These are phyloP conservation scores for Auriculariales sp. DNA, from an alignment of 768 basidiomycete genomes.

Conservation along the genomic window DNA sequence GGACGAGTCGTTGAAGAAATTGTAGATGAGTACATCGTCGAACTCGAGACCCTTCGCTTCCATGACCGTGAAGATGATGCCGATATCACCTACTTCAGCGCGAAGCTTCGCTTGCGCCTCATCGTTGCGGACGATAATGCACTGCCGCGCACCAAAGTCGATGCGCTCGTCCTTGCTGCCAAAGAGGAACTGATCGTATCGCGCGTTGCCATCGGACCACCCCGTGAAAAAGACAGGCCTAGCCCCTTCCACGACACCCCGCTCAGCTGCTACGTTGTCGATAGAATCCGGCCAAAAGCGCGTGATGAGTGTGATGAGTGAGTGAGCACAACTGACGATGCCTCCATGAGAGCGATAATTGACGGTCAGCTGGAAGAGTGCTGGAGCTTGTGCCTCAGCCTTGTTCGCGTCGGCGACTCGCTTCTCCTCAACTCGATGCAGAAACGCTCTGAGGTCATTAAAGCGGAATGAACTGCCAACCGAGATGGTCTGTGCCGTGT, in stretches of 20 bases:
- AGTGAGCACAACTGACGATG: slow-evolving; percentile 56
- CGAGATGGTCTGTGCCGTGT: slow-evolving; percentile 67
- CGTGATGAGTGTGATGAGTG: slow-evolving; percentile 45
- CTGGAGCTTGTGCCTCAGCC: not conserved
- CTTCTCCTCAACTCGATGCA: slow-evolving; percentile 45
- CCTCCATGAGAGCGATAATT: slow-evolving; percentile 65
- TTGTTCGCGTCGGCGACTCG: not conserved
- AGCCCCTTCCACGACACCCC: slow-evolving; percentile 35
- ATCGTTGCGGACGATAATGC: slow-evolving; percentile 52
- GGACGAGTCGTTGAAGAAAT: slow-evolving; percentile 57
- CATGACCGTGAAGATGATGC: slow-evolving; percentile 30
- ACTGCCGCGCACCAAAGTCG: slow-evolving; percentile 42
- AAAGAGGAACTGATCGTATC: slow-evolving; percentile 45
- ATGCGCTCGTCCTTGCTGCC: slow-evolving; percentile 16
- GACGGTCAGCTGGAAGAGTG: slow-evolving; percentile 36
- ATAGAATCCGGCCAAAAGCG: slow-evolving; percentile 51
- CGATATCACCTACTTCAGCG: slow-evolving; percentile 40
- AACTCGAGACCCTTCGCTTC: slow-evolving; percentile 58
- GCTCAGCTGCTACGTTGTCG: slow-evolving; percentile 41
- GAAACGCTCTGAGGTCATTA: slow-evolving; percentile 52
- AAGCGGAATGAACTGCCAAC: slow-evolving; percentile 61
- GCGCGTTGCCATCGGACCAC: slow-evolving; percentile 18
- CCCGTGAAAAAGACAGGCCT: slow-evolving; percentile 45
- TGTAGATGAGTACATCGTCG: slow-evolving; percentile 54
- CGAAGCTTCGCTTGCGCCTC: slow-evolving; percentile 31